A percentile compares a stretch with the other conserved stretches of the same genome.
These are phyloP conservation scores for Pleurozium schreberi DNA, from an alignment of 225 moss, liverwort and hornwort species.

Conservation along the genomic window DNA sequence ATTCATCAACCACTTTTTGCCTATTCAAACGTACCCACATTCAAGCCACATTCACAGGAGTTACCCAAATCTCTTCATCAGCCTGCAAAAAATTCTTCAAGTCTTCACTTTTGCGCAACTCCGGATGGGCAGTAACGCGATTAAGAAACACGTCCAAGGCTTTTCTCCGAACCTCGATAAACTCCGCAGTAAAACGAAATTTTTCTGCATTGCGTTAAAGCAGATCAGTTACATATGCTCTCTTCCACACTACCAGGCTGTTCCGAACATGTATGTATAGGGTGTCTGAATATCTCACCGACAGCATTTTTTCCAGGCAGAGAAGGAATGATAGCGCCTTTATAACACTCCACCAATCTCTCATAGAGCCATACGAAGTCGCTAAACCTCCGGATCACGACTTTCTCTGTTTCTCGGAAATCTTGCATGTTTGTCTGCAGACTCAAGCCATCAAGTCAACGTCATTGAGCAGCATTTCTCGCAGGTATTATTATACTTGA, in stretches of 20 bases:
- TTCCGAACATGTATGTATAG: background rate
- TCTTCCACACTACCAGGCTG: background rate
- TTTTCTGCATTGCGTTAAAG: conserved; percentile 50
- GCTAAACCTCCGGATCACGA: conserved; percentile 91
- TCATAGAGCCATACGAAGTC: conserved; percentile 94
- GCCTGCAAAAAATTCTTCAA: conserved; percentile 96
- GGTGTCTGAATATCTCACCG: conserved; percentile 32
- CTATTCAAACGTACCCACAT: too few species aligned
- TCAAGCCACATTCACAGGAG: conserved; percentile 9
- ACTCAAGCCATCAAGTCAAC: background rate
- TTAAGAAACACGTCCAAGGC: conserved; percentile 58
- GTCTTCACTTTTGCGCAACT: conserved; percentile 89
- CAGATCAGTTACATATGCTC: background rate
- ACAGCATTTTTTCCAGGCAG: conserved; percentile 96
- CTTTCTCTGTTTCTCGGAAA: conserved; percentile 86
- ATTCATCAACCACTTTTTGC: too few species aligned
- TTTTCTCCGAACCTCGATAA: conserved; percentile 89
- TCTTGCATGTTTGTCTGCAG: conserved; percentile 92
- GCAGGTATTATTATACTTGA: background rate
- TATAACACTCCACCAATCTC: conserved; percentile 72
- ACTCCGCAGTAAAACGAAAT: conserved; percentile 98
- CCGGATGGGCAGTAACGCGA: conserved; percentile 84
- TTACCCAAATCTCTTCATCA: conserved; percentile 98
- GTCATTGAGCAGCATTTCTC: background rate
- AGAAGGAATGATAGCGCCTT: conserved; percentile 80